Percentiles rank a stretch among this genome's conserved stretches.
Evolutionary conservation across 495 filamentous ascomycete genomes (phyloP).

Genomic region (Penicillium steckii): DNA sequence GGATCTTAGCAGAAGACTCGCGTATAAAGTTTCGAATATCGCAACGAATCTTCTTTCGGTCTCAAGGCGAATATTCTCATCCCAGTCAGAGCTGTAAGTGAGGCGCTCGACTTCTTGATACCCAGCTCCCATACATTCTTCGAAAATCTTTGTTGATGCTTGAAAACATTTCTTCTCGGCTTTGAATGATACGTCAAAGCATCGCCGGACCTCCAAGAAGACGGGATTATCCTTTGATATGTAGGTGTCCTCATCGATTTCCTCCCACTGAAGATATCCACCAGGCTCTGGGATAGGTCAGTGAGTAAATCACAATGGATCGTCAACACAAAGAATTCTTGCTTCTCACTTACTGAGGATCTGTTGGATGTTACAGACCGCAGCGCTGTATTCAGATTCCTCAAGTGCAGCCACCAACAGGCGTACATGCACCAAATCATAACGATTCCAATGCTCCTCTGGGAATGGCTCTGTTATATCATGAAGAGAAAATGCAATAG

Average conservation of each 20-base stretch:
- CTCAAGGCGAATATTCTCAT: conserved; percentile 3
- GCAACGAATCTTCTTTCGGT: conserved; percentile 6
- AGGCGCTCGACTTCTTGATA: conserved; percentile 3
- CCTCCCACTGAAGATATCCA: conserved; percentile 28
- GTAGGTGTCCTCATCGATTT: conserved; percentile 18
- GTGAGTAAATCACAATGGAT: conserved; percentile 7
- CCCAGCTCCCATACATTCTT: conserved; percentile 5
- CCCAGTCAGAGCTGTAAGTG: conserved; percentile 3
- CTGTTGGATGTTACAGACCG: conserved; percentile 13
- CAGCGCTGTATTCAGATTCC: conserved; percentile 7
- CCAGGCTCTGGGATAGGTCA: conserved; percentile 17
- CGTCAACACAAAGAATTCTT: not conserved
- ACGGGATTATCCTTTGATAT: conserved; percentile 8
- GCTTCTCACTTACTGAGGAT: not conserved
- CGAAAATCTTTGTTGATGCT: conserved; percentile 9
- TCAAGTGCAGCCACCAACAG: conserved; percentile 20
- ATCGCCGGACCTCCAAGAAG: conserved; percentile 8
- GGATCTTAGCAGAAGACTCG: conserved; percentile 10
- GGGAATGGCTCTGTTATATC: conserved; percentile 24
- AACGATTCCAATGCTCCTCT: conserved; percentile 7
- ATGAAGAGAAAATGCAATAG: conserved; percentile 10
- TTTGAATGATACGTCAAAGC: conserved; percentile 4
- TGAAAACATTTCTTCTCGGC: conserved; percentile 13
- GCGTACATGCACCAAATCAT: conserved; percentile 25
- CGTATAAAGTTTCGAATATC: conserved; percentile 11